Evolutionary conservation across 2,329 filamentous ascomycete species (phyloP).

Genomic region (Didymellaceae sp.): DNA sequence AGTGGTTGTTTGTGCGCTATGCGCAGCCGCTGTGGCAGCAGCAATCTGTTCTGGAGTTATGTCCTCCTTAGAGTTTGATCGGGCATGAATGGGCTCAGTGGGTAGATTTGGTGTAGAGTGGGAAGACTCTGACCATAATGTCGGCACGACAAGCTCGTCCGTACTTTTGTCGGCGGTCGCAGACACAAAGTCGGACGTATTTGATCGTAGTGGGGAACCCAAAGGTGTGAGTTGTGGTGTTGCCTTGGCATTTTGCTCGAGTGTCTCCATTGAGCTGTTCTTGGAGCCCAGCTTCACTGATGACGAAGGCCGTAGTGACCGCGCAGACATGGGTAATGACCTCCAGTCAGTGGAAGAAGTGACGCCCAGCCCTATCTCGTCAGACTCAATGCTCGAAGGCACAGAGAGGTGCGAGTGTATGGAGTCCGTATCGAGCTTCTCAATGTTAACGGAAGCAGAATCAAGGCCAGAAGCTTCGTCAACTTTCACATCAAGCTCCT

Average conservation of each 20-base stretch:
- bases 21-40: slow-evolving; percentile 28
- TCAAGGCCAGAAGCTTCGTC: slow-evolving; percentile 16
- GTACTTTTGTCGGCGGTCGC: slow-evolving; percentile 20
- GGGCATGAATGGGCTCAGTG: slow-evolving; percentile 16
- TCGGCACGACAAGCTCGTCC: slow-evolving; percentile 31
- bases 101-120: slow-evolving; percentile 17
- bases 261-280: slow-evolving; percentile 64
- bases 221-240: slow-evolving; percentile 62
- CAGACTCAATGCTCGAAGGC: slow-evolving; percentile 28
- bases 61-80: slow-evolving; percentile 26
- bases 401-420: slow-evolving; percentile 31
- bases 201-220: slow-evolving; percentile 55
- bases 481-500: slow-evolving; percentile 21
- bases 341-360: slow-evolving; percentile 36
- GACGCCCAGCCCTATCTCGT: slow-evolving; percentile 25
- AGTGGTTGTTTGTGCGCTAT: slow-evolving; percentile 20
- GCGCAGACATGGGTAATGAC: slow-evolving; percentile 51
- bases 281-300: slow-evolving; percentile 71
- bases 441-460: slow-evolving; percentile 24
- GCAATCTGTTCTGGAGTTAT: slow-evolving; percentile 32
- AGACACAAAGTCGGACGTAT: slow-evolving; percentile 14
- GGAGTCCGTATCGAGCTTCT: slow-evolving; percentile 31
- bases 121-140: slow-evolving; percentile 30
- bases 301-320: slow-evolving; percentile 65
- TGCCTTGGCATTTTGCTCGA: slow-evolving; percentile 68